Base-by-base conservation (phyloP, 2,329 filamentous ascomycete species). In the Colletotrichum magnum region DNA sequence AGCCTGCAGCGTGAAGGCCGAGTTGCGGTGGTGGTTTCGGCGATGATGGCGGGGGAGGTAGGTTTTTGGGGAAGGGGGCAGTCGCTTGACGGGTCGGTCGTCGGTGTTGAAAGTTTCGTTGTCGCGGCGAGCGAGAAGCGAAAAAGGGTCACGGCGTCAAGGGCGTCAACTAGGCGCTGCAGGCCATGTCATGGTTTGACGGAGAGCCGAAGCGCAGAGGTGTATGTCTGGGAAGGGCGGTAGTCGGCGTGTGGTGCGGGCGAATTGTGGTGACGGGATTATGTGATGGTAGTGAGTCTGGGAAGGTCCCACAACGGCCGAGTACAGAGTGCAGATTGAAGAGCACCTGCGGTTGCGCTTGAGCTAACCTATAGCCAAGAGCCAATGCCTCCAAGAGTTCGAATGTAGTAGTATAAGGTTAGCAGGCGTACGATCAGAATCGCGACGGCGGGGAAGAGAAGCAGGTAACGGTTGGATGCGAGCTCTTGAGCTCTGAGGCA, bases 21-120 rank as follows among this genome's bases (percentile, higher is more conserved):
- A 69, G 48, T 36, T 52, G 62, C 68, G 59, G 64, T 70, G 58
- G 69, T 66, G 61, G 61, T 58, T 65, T 51, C 60, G 60, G 69
- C 75, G 72, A 75, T 74, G 71, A 71, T 74, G 71, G 61, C 71
- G 64, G 51, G 71, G 68, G 71, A 57, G 61, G 61, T 54, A 65
- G 57, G 61, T 50, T 64, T 64, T 57, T 21, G 53, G 50, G 26
- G 9, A 39, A 28, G 21, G 43, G 26, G 26, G 13, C 41, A 21
- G 56, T 36, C 45, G 26, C 62, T 32, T n/a, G 64, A 54, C 21
- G 39, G 39, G 48, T 26, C 5, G 47, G 13, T 36, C 24, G 47
- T 58, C 28, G 52, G 28, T 26, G 24, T 16, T 36, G 36, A 26
- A 36, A 12, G 32, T 48, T 48, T 56, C 50, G 64, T 61, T 21